phyloP scores from a whole-genome alignment of 2,329 filamentous ascomycete genomes.

The Rosellinia necatrix region DNA sequence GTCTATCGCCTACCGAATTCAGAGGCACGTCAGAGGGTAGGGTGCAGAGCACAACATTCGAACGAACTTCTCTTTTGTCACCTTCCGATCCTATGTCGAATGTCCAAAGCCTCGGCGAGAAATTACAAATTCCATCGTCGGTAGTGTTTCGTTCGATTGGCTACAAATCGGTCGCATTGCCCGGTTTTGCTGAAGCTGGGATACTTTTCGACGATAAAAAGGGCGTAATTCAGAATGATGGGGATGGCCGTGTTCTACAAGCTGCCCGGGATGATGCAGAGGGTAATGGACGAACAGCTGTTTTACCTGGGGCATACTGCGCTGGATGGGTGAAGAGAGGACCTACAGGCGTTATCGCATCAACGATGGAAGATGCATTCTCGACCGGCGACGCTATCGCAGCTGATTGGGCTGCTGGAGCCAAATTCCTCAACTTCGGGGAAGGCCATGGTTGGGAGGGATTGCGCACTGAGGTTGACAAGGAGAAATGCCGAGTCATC shows the following conservation, averaged over 20 bases:
- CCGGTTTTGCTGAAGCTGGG: constrained; percentile 73
- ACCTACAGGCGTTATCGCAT: constrained; percentile 93
- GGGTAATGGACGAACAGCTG: constrained; percentile 47
- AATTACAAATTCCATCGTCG: constrained; percentile 62
- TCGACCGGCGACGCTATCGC: constrained; percentile 82
- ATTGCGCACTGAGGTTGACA: constrained; percentile 64
- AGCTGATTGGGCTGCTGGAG: constrained; percentile 68
- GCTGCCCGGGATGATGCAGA: constrained; percentile 40
- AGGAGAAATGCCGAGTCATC: constrained; percentile 64
- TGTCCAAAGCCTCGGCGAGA: constrained; percentile 54
- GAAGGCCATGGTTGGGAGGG: constrained; percentile 72
- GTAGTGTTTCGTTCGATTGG: constrained; percentile 93
- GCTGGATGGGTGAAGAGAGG: constrained; percentile 96
- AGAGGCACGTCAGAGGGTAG: constrained; percentile 51
- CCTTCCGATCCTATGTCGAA: constrained; percentile 58
- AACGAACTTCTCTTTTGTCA: constrained; percentile 60
- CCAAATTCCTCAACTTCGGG: constrained; percentile 45
- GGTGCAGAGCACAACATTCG: constrained; percentile 71
- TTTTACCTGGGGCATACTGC: constrained; percentile 78
- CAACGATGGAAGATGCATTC: constrained; percentile 95
- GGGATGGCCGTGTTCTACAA: constrained; percentile 69
- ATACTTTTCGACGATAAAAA: constrained; percentile 76
- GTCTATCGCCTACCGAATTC: constrained; percentile 78
- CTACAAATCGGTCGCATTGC: constrained; percentile 80
- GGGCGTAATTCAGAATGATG: constrained; percentile 84